Conservation (phyloP, 2,329 filamentous ascomycete species). For the Calonectria hawksworthii region DNA sequence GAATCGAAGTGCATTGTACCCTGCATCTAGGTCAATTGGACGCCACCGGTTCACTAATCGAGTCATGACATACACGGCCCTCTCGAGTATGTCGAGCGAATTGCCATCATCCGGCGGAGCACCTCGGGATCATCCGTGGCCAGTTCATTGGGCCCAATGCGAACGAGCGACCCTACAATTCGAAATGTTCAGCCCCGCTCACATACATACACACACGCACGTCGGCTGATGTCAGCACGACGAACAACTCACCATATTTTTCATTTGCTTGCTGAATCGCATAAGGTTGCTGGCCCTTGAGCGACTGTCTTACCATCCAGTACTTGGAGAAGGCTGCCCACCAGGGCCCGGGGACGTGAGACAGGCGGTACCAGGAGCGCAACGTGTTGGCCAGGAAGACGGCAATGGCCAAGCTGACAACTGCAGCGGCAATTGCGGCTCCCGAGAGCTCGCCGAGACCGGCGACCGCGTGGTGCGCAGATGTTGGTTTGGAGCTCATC, state of each 20-base stretch:
- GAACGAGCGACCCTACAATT: constrained; percentile 49
- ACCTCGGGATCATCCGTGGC: constrained; percentile 53
- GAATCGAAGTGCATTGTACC: neutral
- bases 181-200: constrained; percentile 2
- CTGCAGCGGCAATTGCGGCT: neutral
- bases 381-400: neutral
- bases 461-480: neutral
- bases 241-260: neutral
- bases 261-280: neutral
- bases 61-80: constrained; percentile 41
- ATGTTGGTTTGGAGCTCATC: neutral
- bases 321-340: neutral
- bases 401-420: neutral
- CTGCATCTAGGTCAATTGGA: neutral
- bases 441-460: neutral
- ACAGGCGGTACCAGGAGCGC: constrained; percentile 3
- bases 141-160: constrained; percentile 53
- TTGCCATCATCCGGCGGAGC: constrained; percentile 50
- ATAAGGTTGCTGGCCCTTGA: neutral
- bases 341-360: neutral
- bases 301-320: constrained; percentile 1
- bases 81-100: constrained; percentile 49
- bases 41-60: neutral
- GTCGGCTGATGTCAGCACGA: neutral
- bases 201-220: no score